Base-by-base conservation (phyloP, 2,329 filamentous ascomycete species). In the Fusarium phyllophilum region DNA sequence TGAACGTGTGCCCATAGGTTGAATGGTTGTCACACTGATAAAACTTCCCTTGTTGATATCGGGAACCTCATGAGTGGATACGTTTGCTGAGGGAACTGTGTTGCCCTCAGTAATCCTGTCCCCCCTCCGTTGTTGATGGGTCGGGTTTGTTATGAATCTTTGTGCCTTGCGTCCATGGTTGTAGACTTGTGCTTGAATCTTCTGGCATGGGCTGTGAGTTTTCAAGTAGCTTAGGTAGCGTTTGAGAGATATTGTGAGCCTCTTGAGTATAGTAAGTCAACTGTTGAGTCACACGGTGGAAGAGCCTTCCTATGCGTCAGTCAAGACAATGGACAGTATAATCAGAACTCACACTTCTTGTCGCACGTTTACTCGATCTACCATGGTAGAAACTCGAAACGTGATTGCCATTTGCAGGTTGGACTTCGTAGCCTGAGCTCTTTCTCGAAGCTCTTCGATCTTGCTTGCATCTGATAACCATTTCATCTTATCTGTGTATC, bases 391-490 rank as follows among this genome's bases (percentile, higher is more conserved):
- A 0, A 57, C 18, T 1, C 66, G 13, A 18, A 74, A 66, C 0
- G 38, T 44, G 3, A 75, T 64, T 0, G 73, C 73, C 7, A 22
- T 60, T 1, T 71, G 49, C 0, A 75, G 26, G 0, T 68, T 39
- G 1, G 17, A 36, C 6, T 71, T 72, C 0, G 46, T 64, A 17
- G 56, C 39, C n/a, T 65, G 57, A 1, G 58, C 73, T 56, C 68
- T 71, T 3, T 60, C 22, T 5, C 44, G 34, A 17, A 75, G 60
- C 11, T 62, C 54, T 3, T 74, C 62, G 0, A 75, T 66, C 3
- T 64, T 70, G 31, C 17, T 12, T 3, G 20, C 45, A 5, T 73
- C 73, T 3, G 52, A 26, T 22, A 68, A 46, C 73, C 73, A 75
- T 4, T 66, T 70, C 1, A 64, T 14, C 10, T 71, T 75, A 5